Conservation (phyloP, 148 eudicot species). For the Persicaria tinctoria region DNA sequence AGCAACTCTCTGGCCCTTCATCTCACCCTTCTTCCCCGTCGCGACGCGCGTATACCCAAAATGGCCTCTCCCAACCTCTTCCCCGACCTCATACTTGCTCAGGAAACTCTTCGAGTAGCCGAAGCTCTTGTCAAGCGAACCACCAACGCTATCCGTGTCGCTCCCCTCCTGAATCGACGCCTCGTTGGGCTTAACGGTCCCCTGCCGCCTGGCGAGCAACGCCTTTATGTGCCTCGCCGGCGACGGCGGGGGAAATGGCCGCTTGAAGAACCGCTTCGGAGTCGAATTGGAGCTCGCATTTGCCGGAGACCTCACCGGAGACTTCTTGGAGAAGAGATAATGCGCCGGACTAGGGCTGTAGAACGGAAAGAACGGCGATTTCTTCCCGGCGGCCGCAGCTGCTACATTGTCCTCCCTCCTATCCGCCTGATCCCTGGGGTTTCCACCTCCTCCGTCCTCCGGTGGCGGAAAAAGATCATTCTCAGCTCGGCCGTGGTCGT, state of each 20-base stretch:
- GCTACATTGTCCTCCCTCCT: slow-evolving; percentile 17
- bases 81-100: slow-evolving; percentile 79
- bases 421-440: slow-evolving; percentile 9
- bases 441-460: neutral
- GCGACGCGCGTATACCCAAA: slow-evolving; percentile 89
- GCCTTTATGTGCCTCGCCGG: slow-evolving; percentile 87
- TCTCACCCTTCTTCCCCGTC: slow-evolving; percentile 64
- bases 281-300: slow-evolving; percentile 42
- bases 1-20: slow-evolving; percentile 71
- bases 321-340: slow-evolving; percentile 57
- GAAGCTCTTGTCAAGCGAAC: slow-evolving; percentile 65
- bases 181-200: slow-evolving; percentile 57
- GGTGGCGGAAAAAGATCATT: slow-evolving; percentile 9
- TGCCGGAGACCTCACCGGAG: slow-evolving; percentile 67
- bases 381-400: slow-evolving; percentile 25
- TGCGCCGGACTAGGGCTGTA: slow-evolving; percentile 82
- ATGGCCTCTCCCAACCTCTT: slow-evolving; percentile 96
- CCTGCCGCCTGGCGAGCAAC: slow-evolving; percentile 53
- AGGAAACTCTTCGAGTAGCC: slow-evolving; percentile 68
- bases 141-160: slow-evolving; percentile 25
- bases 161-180: slow-evolving; percentile 39
- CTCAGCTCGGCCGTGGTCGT: neutral
- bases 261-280: slow-evolving; percentile 54
- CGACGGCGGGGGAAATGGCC: slow-evolving; percentile 77
- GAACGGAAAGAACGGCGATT: slow-evolving; percentile 64